These are phyloP conservation scores for Geosmithia flava DNA, from an alignment of 2,329 filamentous ascomycete species.

Conservation along the genomic window DNA sequence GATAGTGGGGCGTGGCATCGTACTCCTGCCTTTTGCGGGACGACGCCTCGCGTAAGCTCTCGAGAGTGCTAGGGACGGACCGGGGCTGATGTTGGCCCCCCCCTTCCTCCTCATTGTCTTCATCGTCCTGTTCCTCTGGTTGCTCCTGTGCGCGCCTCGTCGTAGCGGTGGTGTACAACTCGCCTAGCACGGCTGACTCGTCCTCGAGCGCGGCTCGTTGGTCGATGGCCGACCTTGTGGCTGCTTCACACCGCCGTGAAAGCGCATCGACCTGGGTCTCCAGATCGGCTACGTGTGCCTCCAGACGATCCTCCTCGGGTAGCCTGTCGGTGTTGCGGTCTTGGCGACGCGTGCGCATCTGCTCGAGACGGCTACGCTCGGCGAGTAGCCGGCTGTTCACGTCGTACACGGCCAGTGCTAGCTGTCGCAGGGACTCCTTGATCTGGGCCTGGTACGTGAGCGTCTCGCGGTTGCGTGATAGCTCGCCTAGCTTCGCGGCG, in stretches of 20 bases:
- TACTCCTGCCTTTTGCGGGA: slow-evolving; percentile 28
- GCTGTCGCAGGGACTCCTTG: slow-evolving; percentile 25
- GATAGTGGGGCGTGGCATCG: slow-evolving; percentile 22
- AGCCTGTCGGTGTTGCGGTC: slow-evolving; percentile 21
- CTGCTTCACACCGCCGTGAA: slow-evolving; percentile 31
- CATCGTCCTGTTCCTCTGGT: slow-evolving; percentile 2
- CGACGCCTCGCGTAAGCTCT: slow-evolving; percentile 22
- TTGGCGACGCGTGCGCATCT: slow-evolving; percentile 18
- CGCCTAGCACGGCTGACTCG: slow-evolving; percentile 23
- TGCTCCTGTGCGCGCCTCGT: slow-evolving; percentile 4
- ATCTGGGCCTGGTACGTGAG: slow-evolving; percentile 33
- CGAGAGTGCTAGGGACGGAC: slow-evolving; percentile 9
- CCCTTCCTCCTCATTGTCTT: slow-evolving; percentile 10
- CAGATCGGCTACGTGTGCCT: slow-evolving; percentile 25
- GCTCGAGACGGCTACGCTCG: slow-evolving; percentile 20
- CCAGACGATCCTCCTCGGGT: slow-evolving; percentile 22
- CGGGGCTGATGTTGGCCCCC: slow-evolving; percentile 10
- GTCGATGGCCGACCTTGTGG: slow-evolving; percentile 37
- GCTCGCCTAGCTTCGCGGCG: slow-evolving; percentile 25
- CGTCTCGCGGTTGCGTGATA: slow-evolving; percentile 27
- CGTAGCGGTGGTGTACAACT: slow-evolving; percentile 16
- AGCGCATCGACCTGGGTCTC: slow-evolving; percentile 25
- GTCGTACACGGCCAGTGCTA: slow-evolving; percentile 31
- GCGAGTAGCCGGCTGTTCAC: slow-evolving; percentile 33
- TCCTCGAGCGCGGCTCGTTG: slow-evolving; percentile 36